Evolutionary conservation across 2,329 filamentous ascomycete genomes (phyloP).

Genomic region (Aspergillus fijiensis): DNA sequence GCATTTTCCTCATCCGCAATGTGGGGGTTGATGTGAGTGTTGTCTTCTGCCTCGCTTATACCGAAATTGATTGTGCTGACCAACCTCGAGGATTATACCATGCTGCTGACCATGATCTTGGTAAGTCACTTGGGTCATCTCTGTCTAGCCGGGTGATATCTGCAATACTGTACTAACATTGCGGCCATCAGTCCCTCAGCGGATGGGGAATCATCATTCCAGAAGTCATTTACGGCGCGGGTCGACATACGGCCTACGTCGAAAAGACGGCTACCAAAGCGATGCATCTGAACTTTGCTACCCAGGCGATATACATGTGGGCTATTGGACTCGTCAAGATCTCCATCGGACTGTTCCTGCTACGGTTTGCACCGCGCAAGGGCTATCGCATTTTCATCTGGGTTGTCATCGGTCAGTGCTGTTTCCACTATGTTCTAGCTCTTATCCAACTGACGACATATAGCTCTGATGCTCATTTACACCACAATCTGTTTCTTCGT

Average conservation of each 20-base stretch:
- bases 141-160: too few relatives aligned
- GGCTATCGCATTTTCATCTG: slow-evolving; percentile 40
- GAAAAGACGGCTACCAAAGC: slow-evolving; percentile 35
- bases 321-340: slow-evolving; percentile 47
- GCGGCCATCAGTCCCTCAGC: slow-evolving; percentile 28
- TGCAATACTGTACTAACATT: neutral
- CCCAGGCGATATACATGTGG: slow-evolving; percentile 23
- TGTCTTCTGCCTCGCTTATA: neutral
- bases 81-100: slow-evolving; percentile 16
- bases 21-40: slow-evolving; percentile 20
- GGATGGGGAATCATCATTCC: slow-evolving; percentile 44
- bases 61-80: neutral
- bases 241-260: slow-evolving; percentile 48
- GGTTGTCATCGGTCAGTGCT: slow-evolving; percentile 34
- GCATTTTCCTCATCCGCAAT: slow-evolving; percentile 21
- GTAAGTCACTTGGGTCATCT: neutral
- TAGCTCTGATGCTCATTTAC: slow-evolving; percentile 20
- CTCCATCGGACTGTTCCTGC: slow-evolving; percentile 43
- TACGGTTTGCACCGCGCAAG: slow-evolving; percentile 43
- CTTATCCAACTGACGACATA: neutral
- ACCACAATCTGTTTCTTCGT: slow-evolving; percentile 23
- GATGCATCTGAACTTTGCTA: slow-evolving; percentile 45
- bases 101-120: slow-evolving; percentile 20
- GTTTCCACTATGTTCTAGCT: slow-evolving; percentile 22
- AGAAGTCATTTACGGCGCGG: slow-evolving; percentile 47